Base-by-base conservation (phyloP, 106 monocot genomes). In the Dendrobium nobile region DNA sequence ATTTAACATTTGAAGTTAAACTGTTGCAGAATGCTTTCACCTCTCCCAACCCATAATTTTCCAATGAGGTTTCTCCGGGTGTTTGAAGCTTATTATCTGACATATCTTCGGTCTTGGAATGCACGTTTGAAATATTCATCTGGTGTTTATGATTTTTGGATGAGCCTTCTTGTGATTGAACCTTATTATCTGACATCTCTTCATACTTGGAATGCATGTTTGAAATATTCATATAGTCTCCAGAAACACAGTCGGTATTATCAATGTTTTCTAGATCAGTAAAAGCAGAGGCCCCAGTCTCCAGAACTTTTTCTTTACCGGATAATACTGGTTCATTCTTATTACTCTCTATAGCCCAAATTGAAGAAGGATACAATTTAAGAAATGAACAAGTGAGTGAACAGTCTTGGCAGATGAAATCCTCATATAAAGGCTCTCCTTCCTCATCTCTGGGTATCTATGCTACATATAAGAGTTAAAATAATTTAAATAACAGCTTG, bases 381-480 rank as follows among this genome's bases (percentile, higher is more conserved):
- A 99, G 79, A 77, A 95, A 99, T n/a, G 87, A 84, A 82, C 86
- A 93, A 11, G 28, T 79, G 17, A 88, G 17, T 51, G 95, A 78
- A 78, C 99, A 99, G 31, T 93, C 82, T 81, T 91, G 88, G 82
- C 99, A 99, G 72, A 99, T 95, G 77, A 90, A 95, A 48, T 95
- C 99, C 41, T 91, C 93, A 88, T 93, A 95, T 37, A 91, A 64
- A 55, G 93, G 91, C 75, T 99, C 99, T 16, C 89, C 95, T 67
- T 99, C 99, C 61, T 95, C 99, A 82, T 99, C 93, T 86, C 83
- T 89, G 61, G 95, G 99, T 80, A 98, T 84, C 97, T 98, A 88
- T 41, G 59, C 80, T 9, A 73, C 3, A 82, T 41, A 11, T 74
- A 70, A 82, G 26, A 9, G 41, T 75, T 72, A 54, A 74, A 27